Conservation (phyloP, 495 filamentous ascomycete genomes). For the Aspergillus olivimuriae region DNA sequence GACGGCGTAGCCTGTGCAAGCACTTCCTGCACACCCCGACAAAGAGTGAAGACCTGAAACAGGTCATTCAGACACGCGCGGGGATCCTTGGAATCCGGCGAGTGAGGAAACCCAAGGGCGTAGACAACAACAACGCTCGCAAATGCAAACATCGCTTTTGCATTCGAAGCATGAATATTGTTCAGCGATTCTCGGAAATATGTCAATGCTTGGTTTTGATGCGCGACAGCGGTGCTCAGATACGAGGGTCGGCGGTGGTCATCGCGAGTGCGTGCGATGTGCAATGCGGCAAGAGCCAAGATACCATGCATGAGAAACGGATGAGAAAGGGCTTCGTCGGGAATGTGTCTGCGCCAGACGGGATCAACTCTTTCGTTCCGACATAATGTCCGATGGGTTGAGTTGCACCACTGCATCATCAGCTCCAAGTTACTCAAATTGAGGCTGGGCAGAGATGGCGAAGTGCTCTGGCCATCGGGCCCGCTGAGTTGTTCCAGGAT, state of each 20-base stretch:
- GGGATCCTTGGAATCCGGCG: slow-evolving; percentile 28
- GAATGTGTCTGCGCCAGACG: slow-evolving; percentile 39
- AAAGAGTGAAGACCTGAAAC: slow-evolving; percentile 36
- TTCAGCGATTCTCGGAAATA: slow-evolving; percentile 37
- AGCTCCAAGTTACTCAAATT: slow-evolving; percentile 35
- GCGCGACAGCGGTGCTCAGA: slow-evolving; percentile 36
- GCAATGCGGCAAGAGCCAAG: slow-evolving; percentile 41
- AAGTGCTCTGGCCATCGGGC: slow-evolving; percentile 4
- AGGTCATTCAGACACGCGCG: slow-evolving; percentile 35
- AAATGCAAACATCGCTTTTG: slow-evolving; percentile 47
- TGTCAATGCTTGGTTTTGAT: slow-evolving; percentile 42
- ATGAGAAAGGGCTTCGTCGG: slow-evolving; percentile 40
- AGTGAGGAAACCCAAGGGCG: slow-evolving; percentile 42
- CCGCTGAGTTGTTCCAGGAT: slow-evolving; percentile 20
- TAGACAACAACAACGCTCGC: slow-evolving; percentile 44
- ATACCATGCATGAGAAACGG: slow-evolving; percentile 49
- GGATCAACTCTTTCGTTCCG: slow-evolving; percentile 26
- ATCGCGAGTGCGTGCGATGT: slow-evolving; percentile 31
- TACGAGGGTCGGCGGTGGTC: slow-evolving; percentile 21
- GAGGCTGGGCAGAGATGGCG: slow-evolving; percentile 11
- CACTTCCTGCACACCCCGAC: slow-evolving; percentile 41
- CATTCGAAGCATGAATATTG: slow-evolving; percentile 37
- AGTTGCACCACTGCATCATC: slow-evolving; percentile 42
- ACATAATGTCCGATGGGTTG: slow-evolving; percentile 24
- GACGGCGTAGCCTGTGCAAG: slow-evolving; percentile 23